phyloP scores from a whole-genome alignment of 2,329 filamentous ascomycete species.

The Monilinia fructigena region DNA sequence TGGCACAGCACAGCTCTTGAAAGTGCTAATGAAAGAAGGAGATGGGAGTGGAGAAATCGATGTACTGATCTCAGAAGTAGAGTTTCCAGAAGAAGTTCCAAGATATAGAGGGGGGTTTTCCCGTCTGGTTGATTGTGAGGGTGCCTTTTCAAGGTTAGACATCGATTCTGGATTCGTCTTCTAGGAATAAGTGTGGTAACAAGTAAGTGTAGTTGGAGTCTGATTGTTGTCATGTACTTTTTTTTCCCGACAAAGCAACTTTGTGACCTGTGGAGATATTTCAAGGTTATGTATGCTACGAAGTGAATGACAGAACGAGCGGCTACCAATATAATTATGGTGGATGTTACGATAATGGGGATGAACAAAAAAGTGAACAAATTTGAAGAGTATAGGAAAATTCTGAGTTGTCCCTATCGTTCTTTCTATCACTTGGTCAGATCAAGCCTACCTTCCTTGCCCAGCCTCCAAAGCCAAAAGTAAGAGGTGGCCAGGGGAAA shows the following conservation, averaged over 20 bases:
- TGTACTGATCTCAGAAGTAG: neutral
- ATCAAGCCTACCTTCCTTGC: neutral
- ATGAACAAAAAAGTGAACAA: neutral
- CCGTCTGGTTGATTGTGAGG: neutral
- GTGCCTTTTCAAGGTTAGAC: neutral
- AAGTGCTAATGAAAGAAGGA: neutral
- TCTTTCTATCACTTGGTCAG: neutral
- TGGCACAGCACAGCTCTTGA: neutral
- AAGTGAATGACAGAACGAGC: neutral
- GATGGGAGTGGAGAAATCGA: neutral
- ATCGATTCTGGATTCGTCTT: neutral
- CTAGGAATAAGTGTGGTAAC: neutral
- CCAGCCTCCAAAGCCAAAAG: neutral
- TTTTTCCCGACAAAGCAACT: neutral
- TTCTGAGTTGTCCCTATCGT: neutral
- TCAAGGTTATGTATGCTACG: neutral
- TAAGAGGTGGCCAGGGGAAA: neutral
- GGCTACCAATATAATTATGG: conserved; percentile 5
- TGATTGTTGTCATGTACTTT: neutral
- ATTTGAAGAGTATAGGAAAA: neutral
- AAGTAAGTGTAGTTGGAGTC: neutral
- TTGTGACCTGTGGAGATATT: neutral
- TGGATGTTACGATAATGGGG: neutral
- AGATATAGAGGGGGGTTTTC: neutral
- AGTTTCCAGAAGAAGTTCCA: neutral